These are phyloP conservation scores for Rosa multiflora DNA, from an alignment of 306 rosid genomes.

Conservation along the genomic window DNA sequence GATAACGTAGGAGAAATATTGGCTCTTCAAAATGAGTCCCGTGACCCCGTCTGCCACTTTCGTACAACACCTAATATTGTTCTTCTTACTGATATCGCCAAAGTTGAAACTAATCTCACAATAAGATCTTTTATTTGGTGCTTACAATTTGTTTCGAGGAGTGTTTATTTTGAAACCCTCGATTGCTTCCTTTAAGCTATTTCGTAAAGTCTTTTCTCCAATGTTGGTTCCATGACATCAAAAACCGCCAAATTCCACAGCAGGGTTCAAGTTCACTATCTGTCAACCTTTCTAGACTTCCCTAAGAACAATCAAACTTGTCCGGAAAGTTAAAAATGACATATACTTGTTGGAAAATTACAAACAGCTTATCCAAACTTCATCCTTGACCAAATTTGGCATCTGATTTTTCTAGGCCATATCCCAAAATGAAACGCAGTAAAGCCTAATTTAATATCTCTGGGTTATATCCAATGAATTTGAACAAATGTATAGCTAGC, in stretches of 20 bases:
- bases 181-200: no score
- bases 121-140: no score
- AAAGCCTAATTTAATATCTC: background rate
- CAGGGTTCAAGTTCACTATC: background rate
- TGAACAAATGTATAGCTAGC: background rate
- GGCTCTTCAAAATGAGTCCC: no score
- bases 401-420: background rate
- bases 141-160: no score
- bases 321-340: background rate
- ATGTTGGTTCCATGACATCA: background rate
- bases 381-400: conserved; percentile 5
- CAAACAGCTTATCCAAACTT: background rate
- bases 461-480: background rate
- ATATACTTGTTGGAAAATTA: background rate
- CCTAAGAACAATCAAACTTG: background rate
- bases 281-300: background rate
- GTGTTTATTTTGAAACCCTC: no score
- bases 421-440: background rate
- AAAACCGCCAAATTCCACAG: background rate
- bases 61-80: no score
- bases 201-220: no score
- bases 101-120: no score
- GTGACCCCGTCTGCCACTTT: no score
- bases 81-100: no score
- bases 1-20: no score